phyloP scores from a whole-genome alignment of 148 eudicot genomes.

The Chenopodium berlandieri region DNA sequence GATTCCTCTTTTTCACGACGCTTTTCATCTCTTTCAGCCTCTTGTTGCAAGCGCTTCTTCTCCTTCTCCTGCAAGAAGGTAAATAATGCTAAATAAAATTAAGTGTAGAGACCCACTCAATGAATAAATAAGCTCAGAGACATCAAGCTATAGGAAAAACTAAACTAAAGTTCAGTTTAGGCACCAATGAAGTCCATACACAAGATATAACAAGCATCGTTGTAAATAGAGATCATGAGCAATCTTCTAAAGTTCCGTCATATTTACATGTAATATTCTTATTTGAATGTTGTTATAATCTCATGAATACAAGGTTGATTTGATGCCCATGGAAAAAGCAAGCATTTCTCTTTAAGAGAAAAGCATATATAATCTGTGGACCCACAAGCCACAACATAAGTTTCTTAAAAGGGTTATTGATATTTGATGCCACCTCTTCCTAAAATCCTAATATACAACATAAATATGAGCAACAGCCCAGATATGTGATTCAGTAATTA shows the following conservation, averaged over 20 bases:
- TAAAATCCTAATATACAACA: background rate
- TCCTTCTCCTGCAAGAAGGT: constrained; percentile 70
- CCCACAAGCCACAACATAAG: background rate
- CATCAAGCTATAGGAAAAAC: background rate
- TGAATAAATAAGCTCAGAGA: background rate
- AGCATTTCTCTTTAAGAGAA: background rate
- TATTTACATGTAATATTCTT: background rate
- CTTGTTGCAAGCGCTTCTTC: constrained; percentile 70
- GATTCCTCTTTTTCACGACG: constrained; percentile 74
- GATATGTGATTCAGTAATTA: background rate
- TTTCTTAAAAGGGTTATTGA: background rate
- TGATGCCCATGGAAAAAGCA: background rate
- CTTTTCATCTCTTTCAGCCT: constrained; percentile 76
- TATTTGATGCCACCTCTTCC: background rate
- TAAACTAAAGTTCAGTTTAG: too few species aligned
- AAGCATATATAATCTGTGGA: background rate
- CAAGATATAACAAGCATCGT: background rate
- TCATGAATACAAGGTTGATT: background rate
- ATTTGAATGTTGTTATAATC: background rate
- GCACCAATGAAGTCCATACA: background rate
- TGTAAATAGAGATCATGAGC: background rate
- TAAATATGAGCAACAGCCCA: background rate
- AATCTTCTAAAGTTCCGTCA: background rate
- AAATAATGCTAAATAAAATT: background rate
- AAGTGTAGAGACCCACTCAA: background rate